Evolutionary conservation across 495 filamentous ascomycete species (phyloP), one percentile per base, ranked within the genome.

Genomic region (Penicillium bovifimosum): DNA sequence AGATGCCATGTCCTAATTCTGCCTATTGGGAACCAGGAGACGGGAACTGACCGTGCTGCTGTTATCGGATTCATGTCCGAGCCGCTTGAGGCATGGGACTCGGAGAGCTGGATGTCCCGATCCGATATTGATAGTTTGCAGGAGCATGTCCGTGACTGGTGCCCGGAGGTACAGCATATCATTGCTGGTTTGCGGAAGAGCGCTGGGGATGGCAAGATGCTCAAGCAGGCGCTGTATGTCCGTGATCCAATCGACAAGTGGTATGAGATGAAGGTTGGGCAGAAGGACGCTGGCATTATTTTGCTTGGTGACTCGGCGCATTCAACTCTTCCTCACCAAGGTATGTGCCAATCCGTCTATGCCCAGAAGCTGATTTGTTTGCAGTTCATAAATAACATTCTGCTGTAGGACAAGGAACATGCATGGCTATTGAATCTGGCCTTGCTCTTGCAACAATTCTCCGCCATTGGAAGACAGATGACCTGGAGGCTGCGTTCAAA

Each of bases 101-200:
- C 65, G 8, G 65, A 68, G 51, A 64, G 56, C 29, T 68, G 65
- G 65, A 68, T 68, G 65, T 59, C 63, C 0, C 63, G 65, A 18
- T 66, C 65, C 3, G 63, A 68, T 44, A 68, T 68, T 16, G 56
- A 59, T 14, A 61, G 55, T 20, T 39, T 68, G 32, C 61, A 66
- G 7, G 58, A 66, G 36, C 63, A 66, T 45, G 65, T 68, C n/a
- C 56, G 52, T 10, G 63, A 68, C 20, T 68, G 63, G 63, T 68
- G 65, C 27, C 61, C 63, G 13, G 55, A 61, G 29, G 63, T 68
- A 13, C 65, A 68, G 34, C 44, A 66, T 52, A 64, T 66, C 14
- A 60, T 66, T 46, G 49, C 56, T 24, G 61, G 63, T 32, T 20
- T 66, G 45, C 58, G 61, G 6, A 64, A 64, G 54, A 36, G 51